Evolutionary conservation across 345 rosid species (phyloP).

Genomic region (Cardamine occulta): DNA sequence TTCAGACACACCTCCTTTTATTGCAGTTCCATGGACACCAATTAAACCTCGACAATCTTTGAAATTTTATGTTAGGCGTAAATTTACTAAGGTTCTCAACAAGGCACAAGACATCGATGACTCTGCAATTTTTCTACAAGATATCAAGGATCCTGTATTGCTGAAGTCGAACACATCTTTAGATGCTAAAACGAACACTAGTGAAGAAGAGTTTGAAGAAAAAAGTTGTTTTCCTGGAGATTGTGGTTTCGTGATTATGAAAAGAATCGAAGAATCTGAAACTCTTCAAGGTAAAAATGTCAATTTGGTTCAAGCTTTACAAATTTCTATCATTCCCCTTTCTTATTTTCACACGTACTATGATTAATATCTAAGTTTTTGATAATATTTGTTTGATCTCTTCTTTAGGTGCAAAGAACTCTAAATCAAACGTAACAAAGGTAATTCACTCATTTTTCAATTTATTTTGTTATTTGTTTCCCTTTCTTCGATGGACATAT

Average conservation of each 20-base stretch:
- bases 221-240: neutral
- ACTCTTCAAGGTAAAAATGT: conserved; percentile 1
- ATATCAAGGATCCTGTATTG: neutral
- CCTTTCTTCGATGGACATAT: too few relatives aligned
- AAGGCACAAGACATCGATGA: neutral
- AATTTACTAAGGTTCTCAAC: neutral
- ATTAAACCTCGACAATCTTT: neutral
- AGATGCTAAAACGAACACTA: neutral
- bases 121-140: neutral
- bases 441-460: too few relatives aligned
- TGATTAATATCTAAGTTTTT: too few relatives aligned
- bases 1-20: neutral
- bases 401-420: conserved; percentile 12
- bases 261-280: conserved; percentile 19
- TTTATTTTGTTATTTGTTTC: too few relatives aligned
- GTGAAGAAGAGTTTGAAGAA: neutral
- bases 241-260: too few relatives aligned
- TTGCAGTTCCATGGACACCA: conserved; percentile 7
- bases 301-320: neutral
- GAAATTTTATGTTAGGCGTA: conserved; percentile 24
- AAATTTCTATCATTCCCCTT: neutral
- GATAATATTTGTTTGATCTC: too few relatives aligned
- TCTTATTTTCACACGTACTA: too few relatives aligned
- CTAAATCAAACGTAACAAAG: neutral
- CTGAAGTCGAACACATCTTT: too few relatives aligned